phyloP scores from a whole-genome alignment of 495 filamentous ascomycete genomes.

The Lophiotrema nucula region DNA sequence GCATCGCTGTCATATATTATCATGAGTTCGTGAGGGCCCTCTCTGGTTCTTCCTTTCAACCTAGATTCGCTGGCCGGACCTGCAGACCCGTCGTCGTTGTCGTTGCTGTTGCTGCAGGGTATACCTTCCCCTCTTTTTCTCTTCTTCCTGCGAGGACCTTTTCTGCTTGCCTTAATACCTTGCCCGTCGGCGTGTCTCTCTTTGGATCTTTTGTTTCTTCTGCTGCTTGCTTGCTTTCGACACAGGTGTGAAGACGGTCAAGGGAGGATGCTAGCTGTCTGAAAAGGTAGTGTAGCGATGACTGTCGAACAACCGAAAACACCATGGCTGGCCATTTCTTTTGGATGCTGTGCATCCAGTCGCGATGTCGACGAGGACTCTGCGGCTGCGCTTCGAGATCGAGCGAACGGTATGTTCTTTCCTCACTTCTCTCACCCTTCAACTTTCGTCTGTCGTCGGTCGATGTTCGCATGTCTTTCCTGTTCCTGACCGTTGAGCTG shows the following conservation, averaged over 20 bases:
- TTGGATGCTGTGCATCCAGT: slow-evolving; percentile 36
- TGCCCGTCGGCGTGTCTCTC: background rate
- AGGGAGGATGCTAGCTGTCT: slow-evolving; percentile 13
- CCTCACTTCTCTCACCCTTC: background rate
- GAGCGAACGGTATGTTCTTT: slow-evolving; percentile 20
- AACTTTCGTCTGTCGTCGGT: background rate
- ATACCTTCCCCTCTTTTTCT: slow-evolving; percentile 8
- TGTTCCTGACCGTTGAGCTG: slow-evolving; percentile 24
- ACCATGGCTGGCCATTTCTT: slow-evolving; percentile 36
- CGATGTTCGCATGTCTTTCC: slow-evolving; percentile 15
- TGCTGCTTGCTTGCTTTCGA: slow-evolving; percentile 8
- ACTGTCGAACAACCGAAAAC: slow-evolving; percentile 4
- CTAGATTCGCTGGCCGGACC: slow-evolving; percentile 11
- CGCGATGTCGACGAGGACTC: slow-evolving; percentile 11
- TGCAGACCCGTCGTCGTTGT: too few relatives aligned
- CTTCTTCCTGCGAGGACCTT: background rate
- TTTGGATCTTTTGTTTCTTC: slow-evolving; percentile 7
- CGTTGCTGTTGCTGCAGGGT: background rate
- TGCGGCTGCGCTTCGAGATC: slow-evolving; percentile 6
- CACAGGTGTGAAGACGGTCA: slow-evolving; percentile 1
- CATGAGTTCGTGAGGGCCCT: too few relatives aligned
- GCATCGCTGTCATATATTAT: slow-evolving; percentile 12
- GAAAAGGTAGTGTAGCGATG: slow-evolving; percentile 10
- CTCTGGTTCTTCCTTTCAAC: background rate
- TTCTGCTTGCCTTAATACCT: background rate